A percentile compares a stretch with the other conserved stretches of the same genome.
Conservation (phyloP, 441 rosid genomes). For the Brassica hybrid region DNA sequence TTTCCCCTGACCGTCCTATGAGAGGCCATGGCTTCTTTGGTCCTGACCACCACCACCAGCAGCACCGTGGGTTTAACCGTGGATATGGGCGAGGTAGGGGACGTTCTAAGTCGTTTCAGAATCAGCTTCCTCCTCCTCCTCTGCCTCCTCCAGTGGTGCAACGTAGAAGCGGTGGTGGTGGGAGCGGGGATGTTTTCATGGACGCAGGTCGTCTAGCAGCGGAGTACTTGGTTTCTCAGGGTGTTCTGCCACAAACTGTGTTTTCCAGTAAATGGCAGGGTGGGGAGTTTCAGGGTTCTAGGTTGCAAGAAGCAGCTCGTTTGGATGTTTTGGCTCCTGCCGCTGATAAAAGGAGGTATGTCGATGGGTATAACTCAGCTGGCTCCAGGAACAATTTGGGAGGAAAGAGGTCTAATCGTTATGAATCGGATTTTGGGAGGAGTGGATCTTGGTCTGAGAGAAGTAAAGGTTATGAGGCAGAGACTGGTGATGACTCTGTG, state of each 20-base stretch:
- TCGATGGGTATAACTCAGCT: constrained; percentile 64
- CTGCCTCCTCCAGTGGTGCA: constrained; percentile 55
- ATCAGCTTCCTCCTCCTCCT: constrained; percentile 43
- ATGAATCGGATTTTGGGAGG: constrained; percentile 74
- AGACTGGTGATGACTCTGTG: constrained; percentile 56
- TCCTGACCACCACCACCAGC: constrained; percentile 55
- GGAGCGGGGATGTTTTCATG: constrained; percentile 62
- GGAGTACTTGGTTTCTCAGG: constrained; percentile 90
- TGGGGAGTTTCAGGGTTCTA: constrained; percentile 61
- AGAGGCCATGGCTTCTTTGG: constrained; percentile 85
- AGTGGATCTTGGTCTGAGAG: constrained; percentile 75
- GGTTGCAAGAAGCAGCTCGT: constrained; percentile 65
- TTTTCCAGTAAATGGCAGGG: constrained; percentile 76
- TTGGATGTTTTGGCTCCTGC: constrained; percentile 54
- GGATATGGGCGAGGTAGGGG: constrained; percentile 82
- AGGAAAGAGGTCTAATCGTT: constrained; percentile 67
- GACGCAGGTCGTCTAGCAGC: constrained; percentile 96
- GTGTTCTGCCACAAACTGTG: constrained; percentile 63
- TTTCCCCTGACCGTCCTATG: constrained; percentile 73
- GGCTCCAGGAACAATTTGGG: constrained; percentile 57
- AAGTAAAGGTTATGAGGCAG: constrained; percentile 58
- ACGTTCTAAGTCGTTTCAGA: constrained; percentile 64
- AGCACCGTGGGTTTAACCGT: constrained; percentile 72
- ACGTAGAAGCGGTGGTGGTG: constrained; percentile 44
- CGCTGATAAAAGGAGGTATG: constrained; percentile 62